Percentiles rank a stretch among this genome's conserved stretches.
phyloP scores from a whole-genome alignment of 495 filamentous ascomycete genomes.

The Penicillium subrubescens region DNA sequence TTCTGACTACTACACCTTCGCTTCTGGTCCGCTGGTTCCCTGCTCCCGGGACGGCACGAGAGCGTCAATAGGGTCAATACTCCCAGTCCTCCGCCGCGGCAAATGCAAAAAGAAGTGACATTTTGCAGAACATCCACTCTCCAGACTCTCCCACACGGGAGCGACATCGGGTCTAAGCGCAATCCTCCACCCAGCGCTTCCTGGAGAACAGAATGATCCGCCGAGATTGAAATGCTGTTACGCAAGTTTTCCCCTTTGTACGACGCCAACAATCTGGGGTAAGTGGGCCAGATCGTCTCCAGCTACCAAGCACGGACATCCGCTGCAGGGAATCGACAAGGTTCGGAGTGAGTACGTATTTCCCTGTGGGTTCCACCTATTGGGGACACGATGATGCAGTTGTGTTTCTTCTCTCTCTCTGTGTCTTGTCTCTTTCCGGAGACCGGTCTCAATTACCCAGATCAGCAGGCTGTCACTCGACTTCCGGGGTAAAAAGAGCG shows the following conservation, averaged over 20 bases:
- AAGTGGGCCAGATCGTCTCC: conserved; percentile 47
- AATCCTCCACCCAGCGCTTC: background rate
- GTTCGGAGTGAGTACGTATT: conserved; percentile 15
- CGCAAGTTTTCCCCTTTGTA: conserved; percentile 19
- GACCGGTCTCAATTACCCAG: conserved; percentile 6
- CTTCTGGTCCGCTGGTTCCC: background rate
- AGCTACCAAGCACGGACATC: conserved; percentile 41
- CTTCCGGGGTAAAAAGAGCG: background rate
- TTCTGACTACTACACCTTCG: background rate
- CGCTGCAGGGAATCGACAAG: conserved; percentile 37
- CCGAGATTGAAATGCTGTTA: conserved; percentile 21
- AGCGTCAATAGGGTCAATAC: background rate
- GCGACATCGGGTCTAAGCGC: conserved; percentile 8
- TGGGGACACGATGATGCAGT: conserved; percentile 1
- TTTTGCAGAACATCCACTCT: background rate
- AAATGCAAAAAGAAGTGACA: background rate
- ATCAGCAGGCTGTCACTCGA: conserved; percentile 18
- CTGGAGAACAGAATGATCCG: conserved; percentile 13
- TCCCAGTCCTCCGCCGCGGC: background rate
- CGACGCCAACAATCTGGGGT: conserved; percentile 43
- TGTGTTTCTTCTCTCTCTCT: background rate
- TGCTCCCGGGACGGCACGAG: conserved; percentile 5
- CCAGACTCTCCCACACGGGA: too few species aligned
- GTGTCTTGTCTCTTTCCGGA: background rate
- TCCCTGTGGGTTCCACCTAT: conserved; percentile 8